Evolutionary conservation across 495 filamentous ascomycete species (phyloP).

Genomic region (Immersiella caudata): DNA sequence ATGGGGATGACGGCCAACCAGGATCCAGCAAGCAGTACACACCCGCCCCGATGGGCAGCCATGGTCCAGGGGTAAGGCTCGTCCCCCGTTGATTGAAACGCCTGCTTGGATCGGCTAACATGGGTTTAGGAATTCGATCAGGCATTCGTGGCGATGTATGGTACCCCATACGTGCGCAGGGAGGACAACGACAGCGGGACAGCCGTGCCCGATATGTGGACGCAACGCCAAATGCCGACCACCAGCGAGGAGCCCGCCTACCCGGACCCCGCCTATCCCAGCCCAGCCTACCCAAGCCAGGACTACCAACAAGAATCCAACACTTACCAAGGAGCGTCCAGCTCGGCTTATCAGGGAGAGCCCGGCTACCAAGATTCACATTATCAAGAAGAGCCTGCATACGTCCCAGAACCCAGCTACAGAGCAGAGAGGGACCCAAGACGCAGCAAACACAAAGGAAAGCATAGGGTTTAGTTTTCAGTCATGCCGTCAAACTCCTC

Average conservation of each 20-base stretch:
- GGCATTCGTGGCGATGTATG: conserved; percentile 25
- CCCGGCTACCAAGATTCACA: not conserved
- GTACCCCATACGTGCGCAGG: conserved; percentile 16
- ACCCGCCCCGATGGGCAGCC: conserved; percentile 13
- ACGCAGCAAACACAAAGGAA: not conserved
- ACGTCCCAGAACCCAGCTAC: not conserved
- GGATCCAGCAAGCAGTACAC: conserved; percentile 16
- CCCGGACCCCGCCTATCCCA: not conserved
- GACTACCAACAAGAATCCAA: not conserved
- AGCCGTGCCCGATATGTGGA: conserved; percentile 25
- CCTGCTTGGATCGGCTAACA: not conserved
- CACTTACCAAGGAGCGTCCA: not conserved
- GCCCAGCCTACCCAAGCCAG: not conserved
- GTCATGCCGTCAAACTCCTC: not conserved
- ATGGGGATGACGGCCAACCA: not conserved
- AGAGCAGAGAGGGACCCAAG: not conserved
- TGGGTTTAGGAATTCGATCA: not conserved
- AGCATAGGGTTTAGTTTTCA: not conserved
- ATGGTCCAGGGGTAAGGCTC: conserved; percentile 19
- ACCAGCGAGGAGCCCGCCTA: conserved; percentile 1
- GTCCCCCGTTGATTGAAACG: not conserved
- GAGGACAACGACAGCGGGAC: conserved; percentile 24
- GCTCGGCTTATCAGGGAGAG: not conserved
- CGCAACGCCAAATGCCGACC: conserved; percentile 1
- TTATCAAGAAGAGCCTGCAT: not conserved